Evolutionary conservation across 2,329 filamentous ascomycete genomes (phyloP).

Genomic region (Aspergillus arachidicola): DNA sequence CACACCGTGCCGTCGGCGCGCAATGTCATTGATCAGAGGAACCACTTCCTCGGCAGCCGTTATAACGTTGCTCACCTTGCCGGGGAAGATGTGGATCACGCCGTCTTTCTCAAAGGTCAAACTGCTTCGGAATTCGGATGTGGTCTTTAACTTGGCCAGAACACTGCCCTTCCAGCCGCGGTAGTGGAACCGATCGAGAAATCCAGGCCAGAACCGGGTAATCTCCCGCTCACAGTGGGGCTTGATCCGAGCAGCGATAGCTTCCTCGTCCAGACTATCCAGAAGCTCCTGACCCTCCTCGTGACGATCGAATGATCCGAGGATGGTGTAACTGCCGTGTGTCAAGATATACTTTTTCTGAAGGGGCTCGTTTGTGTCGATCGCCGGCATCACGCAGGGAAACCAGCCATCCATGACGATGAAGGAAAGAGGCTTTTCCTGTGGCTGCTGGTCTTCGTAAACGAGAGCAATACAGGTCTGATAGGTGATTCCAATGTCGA

Average conservation of each 20-base stretch:
- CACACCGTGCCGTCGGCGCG: background rate
- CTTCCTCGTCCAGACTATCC: background rate
- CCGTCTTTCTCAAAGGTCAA: slow-evolving; percentile 7
- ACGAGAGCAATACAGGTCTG: slow-evolving; percentile 4
- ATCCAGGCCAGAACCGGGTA: slow-evolving; percentile 9
- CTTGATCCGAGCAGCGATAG: background rate
- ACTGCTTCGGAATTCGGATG: slow-evolving; percentile 8
- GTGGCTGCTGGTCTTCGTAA: slow-evolving; percentile 4
- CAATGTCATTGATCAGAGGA: slow-evolving; percentile 1
- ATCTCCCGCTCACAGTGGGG: slow-evolving; percentile 9
- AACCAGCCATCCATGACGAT: slow-evolving; percentile 13
- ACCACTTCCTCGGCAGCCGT: slow-evolving; percentile 4
- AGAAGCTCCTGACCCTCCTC: background rate
- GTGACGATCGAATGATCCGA: slow-evolving; percentile 2
- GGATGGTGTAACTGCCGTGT: slow-evolving; percentile 8
- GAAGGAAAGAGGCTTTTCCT: slow-evolving; percentile 1
- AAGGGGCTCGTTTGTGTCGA: background rate
- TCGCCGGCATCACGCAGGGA: slow-evolving; percentile 5
- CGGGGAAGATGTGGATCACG: slow-evolving; percentile 10
- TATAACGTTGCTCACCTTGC: slow-evolving; percentile 10
- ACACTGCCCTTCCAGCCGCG: slow-evolving; percentile 11
- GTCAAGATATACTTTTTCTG: slow-evolving; percentile 5
- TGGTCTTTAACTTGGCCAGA: slow-evolving; percentile 9
- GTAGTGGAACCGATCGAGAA: slow-evolving; percentile 4
- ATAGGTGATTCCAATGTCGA: slow-evolving; percentile 1